phyloP scores from a whole-genome alignment of 345 rosid genomes.

The Clausena lansium region DNA sequence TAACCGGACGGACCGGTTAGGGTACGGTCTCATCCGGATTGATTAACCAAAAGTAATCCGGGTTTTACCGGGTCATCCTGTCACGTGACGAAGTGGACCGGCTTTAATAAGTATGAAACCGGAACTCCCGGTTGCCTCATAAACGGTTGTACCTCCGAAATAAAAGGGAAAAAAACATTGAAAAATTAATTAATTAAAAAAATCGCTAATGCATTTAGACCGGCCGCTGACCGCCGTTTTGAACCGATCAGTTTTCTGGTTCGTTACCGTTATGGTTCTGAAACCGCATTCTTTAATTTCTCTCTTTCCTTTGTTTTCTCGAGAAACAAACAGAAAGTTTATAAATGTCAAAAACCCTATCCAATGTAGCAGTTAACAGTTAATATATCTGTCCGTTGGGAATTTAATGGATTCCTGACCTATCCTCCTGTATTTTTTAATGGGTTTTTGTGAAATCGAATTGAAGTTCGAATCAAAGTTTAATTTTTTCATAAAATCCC shows the following conservation, averaged over 20 bases:
- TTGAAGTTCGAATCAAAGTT: neutral
- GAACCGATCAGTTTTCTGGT: constrained; percentile 12
- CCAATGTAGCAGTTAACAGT: neutral
- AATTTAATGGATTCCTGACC: neutral
- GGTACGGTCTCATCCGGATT: constrained; percentile 24
- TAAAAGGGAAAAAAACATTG: neutral
- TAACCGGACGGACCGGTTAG: constrained; percentile 50
- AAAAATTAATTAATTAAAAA: neutral
- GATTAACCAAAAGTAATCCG: constrained; percentile 11
- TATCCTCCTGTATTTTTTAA: neutral
- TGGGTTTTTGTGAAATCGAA: neutral
- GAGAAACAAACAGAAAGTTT: neutral
- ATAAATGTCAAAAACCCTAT: neutral
- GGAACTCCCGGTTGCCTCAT: constrained; percentile 23
- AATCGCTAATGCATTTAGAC: neutral
- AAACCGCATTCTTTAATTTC: neutral
- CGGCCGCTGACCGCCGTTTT: constrained; percentile 7
- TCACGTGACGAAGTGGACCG: constrained; percentile 28
- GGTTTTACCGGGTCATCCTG: constrained; percentile 27
- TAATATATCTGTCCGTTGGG: neutral
- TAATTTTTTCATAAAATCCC: neutral
- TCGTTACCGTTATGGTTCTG: constrained; percentile 5
- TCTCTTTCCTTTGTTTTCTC: neutral
- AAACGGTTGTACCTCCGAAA: neutral
- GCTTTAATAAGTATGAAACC: constrained; percentile 21